Conservation (phyloP, 768 basidiomycete genomes). For the Pisolithus albus region DNA sequence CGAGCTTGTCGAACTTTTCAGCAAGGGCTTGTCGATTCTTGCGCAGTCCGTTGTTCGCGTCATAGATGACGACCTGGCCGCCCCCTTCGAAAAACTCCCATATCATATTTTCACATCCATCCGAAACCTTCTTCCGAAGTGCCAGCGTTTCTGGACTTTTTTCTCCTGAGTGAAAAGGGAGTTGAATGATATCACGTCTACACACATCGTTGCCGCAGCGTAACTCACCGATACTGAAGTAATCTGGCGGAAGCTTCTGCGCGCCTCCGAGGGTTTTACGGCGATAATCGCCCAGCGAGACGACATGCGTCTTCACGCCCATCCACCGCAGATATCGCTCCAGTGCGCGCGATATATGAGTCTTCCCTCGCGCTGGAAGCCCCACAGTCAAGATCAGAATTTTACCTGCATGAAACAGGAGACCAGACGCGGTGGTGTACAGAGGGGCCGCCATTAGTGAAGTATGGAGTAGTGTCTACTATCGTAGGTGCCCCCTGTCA, state of each 20-base stretch:
- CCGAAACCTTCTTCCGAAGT: conserved; percentile 65
- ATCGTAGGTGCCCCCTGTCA: no score
- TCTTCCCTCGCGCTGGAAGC: conserved; percentile 91
- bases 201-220: not conserved
- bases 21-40: conserved; percentile 62
- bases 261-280: conserved; percentile 85
- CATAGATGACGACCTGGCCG: conserved; percentile 97
- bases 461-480: no score
- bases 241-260: conserved; percentile 83
- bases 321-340: conserved; percentile 99
- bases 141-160: conserved; percentile 76
- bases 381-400: conserved; percentile 91
- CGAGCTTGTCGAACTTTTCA: conserved; percentile 78
- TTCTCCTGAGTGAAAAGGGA: conserved; percentile 42
- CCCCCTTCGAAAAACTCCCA: conserved; percentile 81
- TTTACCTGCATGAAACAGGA: conserved; percentile 90
- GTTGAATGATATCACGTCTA: not conserved
- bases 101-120: conserved; percentile 84
- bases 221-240: conserved; percentile 72
- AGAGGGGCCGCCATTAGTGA: conserved; percentile 82
- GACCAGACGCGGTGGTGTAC: conserved; percentile 85
- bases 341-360: conserved; percentile 90
- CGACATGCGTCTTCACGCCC: conserved; percentile 92
- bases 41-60: conserved; percentile 88
- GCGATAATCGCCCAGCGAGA: conserved; percentile 93